These are phyloP conservation scores for Salvia miltiorrhiza DNA, from an alignment of 257 asterid species.

Conservation along the genomic window DNA sequence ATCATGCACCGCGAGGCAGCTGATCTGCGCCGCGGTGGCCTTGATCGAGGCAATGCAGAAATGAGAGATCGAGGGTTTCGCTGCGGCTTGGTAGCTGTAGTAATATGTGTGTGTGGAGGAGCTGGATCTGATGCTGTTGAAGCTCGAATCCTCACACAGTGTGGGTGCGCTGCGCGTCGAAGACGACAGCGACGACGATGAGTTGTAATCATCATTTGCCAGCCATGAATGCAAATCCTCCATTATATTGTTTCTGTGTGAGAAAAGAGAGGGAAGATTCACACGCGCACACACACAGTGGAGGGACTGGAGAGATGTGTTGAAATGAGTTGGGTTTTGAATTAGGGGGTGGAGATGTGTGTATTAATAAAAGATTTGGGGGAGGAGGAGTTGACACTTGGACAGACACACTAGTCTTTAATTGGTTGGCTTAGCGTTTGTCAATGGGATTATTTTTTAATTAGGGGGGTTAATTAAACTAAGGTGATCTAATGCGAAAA, in stretches of 20 bases:
- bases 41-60: slow-evolving; percentile 25
- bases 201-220: neutral
- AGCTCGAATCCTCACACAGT: slow-evolving; percentile 40
- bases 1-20: slow-evolving; percentile 44
- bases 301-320: neutral
- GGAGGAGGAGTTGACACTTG: slow-evolving; percentile 23
- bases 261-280: too few species aligned
- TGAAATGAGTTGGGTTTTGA: slow-evolving; percentile 3
- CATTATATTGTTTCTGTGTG: slow-evolving; percentile 32
- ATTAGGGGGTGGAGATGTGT: neutral
- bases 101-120: neutral
- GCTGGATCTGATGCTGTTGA: slow-evolving; percentile 33
- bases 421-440: slow-evolving; percentile 29
- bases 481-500: slow-evolving; percentile 1
- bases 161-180: slow-evolving; percentile 35
- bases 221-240: slow-evolving; percentile 40
- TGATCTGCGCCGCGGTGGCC: slow-evolving; percentile 40
- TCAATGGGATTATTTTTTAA: slow-evolving; percentile 14
- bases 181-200: slow-evolving; percentile 23
- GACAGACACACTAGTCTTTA: slow-evolving; percentile 22
- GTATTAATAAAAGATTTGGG: slow-evolving; percentile 26
- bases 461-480: slow-evolving; percentile 11
- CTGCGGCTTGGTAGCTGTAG: neutral
- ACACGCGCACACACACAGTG: neutral
- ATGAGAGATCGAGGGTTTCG: slow-evolving; percentile 4